These are phyloP conservation scores for Monosporascus cannonballus DNA, from an alignment of 2,329 filamentous ascomycete genomes.

Conservation along the genomic window DNA sequence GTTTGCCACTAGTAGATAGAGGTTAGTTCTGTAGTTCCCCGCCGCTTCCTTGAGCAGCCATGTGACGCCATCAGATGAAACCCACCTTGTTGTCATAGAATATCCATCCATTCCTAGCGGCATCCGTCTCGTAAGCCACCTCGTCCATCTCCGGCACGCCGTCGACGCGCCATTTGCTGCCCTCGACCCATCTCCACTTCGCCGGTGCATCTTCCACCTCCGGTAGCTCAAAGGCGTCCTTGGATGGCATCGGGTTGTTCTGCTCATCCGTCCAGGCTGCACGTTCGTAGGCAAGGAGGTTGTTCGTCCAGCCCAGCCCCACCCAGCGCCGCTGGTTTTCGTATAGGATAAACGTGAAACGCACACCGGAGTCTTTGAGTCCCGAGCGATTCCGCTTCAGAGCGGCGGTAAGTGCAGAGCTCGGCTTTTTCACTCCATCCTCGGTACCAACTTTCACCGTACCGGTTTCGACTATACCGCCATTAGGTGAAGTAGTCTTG, in stretches of 20 bases:
- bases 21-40: too few relatives aligned
- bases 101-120: conserved; percentile 77
- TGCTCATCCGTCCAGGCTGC: conserved; percentile 95
- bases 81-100: conserved; percentile 95
- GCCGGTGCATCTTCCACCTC: conserved; percentile 54
- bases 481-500: conserved; percentile 5
- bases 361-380: conserved; percentile 68
- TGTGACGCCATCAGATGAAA: background rate
- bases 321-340: conserved; percentile 97
- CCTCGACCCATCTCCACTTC: conserved; percentile 75
- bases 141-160: conserved; percentile 52
- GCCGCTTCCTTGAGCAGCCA: too few relatives aligned
- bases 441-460: conserved; percentile 31
- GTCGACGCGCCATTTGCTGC: conserved; percentile 81
- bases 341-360: conserved; percentile 93
- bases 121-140: conserved; percentile 48
- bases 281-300: conserved; percentile 83
- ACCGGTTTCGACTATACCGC: conserved; percentile 3
- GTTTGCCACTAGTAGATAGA: conserved; percentile 67
- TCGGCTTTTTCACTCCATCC: conserved; percentile 18
- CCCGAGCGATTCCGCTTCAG: conserved; percentile 32
- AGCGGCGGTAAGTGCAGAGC: conserved; percentile 26
- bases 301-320: conserved; percentile 90
- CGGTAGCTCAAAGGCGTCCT: conserved; percentile 61
- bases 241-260: conserved; percentile 70